phyloP scores from a whole-genome alignment of 495 filamentous ascomycete genomes.

The Podospora conica region DNA sequence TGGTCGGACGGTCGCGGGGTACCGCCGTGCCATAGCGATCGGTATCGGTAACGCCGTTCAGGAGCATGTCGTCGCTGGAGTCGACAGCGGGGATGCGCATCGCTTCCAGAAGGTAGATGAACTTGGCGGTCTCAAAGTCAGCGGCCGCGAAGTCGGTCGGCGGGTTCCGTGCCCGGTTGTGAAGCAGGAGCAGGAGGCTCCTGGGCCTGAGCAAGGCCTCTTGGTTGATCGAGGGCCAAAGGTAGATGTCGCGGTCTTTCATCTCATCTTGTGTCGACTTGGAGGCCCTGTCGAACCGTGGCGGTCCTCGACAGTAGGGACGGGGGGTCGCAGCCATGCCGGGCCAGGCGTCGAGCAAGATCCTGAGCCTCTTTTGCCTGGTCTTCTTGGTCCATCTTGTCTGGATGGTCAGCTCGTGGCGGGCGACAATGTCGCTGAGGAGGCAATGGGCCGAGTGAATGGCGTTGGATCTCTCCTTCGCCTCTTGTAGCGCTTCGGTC shows the following conservation, averaged over 20 bases:
- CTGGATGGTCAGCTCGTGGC: conserved; percentile 41
- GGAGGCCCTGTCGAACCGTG: too few relatives aligned
- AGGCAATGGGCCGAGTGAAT: not conserved
- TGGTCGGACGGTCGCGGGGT: too few relatives aligned
- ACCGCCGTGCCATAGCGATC: conserved; percentile 44
- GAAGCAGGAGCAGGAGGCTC: conserved; percentile 43
- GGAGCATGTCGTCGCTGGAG: conserved; percentile 36
- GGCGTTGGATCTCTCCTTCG: not conserved
- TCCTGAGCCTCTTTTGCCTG: conserved; percentile 31
- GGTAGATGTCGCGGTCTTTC: conserved; percentile 21
- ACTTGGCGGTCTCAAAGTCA: conserved; percentile 28
- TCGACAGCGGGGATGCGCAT: conserved; percentile 35
- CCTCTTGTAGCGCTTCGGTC: too few relatives aligned
- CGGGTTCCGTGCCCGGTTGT: conserved; percentile 39
- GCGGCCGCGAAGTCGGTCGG: conserved; percentile 37
- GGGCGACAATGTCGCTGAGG: conserved; percentile 27
- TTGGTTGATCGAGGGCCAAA: conserved; percentile 54
- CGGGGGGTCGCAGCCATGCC: conserved; percentile 44
- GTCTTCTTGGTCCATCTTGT: conserved; percentile 48
- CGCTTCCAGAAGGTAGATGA: conserved; percentile 25
- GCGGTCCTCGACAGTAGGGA: conserved; percentile 36
- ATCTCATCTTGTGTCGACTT: too few relatives aligned
- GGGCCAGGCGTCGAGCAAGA: conserved; percentile 42
- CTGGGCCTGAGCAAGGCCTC: conserved; percentile 46
- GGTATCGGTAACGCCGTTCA: conserved; percentile 28